phyloP scores from a whole-genome alignment of 148 eudicot genomes.

The Arctostaphylos glauca region DNA sequence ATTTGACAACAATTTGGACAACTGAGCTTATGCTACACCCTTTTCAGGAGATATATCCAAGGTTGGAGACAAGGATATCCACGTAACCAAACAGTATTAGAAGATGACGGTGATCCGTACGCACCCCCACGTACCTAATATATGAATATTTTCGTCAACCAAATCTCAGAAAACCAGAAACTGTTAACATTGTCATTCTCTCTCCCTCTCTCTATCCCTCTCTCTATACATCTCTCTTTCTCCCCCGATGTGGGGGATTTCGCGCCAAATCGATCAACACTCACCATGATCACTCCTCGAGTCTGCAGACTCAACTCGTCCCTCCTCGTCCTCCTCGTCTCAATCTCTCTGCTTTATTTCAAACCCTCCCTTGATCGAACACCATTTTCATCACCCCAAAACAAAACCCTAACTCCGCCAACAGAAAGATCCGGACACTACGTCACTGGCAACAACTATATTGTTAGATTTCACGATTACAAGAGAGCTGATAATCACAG shows the following conservation, averaged over 20 bases:
- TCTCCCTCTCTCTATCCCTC: conserved; percentile 12
- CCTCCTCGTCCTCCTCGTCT: conserved; percentile 33
- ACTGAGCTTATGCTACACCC: too few species aligned
- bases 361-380: conserved; percentile 10
- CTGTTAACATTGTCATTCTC: not conserved
- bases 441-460: conserved; percentile 38
- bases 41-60: too few species aligned
- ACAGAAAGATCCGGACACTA: not conserved
- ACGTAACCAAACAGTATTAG: too few species aligned
- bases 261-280: conserved; percentile 1
- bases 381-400: not conserved
- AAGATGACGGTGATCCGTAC: too few species aligned
- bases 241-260: not conserved
- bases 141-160: not conserved
- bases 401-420: conserved; percentile 42
- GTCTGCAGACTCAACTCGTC: conserved; percentile 23
- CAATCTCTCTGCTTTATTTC: conserved; percentile 26
- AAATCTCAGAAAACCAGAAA: not conserved
- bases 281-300: conserved; percentile 43
- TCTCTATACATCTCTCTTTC: not conserved
- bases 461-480: conserved; percentile 67
- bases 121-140: not conserved
- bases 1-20: too few species aligned
- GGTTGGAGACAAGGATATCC: too few species aligned
- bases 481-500: conserved; percentile 44